These are phyloP conservation scores for Prunella vulgaris DNA, from an alignment of 257 asterid species.

Conservation along the genomic window DNA sequence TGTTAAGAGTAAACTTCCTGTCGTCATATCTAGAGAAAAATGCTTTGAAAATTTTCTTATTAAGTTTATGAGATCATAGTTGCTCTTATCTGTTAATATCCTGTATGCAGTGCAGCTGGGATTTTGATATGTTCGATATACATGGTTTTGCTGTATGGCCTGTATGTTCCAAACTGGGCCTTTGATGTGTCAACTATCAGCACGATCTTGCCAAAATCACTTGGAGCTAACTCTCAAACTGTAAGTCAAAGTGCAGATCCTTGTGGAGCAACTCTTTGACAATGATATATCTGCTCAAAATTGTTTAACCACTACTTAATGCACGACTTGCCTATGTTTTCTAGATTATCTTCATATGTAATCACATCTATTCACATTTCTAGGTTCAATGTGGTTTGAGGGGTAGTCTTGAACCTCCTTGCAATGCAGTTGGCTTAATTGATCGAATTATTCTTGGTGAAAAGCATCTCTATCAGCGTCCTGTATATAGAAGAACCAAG, in stretches of 20 bases:
- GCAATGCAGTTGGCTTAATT: conserved; percentile 83
- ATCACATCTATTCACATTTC: conserved; percentile 11
- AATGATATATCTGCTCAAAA: not conserved
- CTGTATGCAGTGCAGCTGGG: conserved; percentile 51
- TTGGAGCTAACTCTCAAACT: conserved; percentile 44
- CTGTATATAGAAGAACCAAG: conserved; percentile 88
- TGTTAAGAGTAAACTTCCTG: not conserved
- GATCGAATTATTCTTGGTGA: conserved; percentile 79
- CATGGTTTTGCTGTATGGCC: conserved; percentile 61
- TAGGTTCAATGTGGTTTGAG: conserved; percentile 77
- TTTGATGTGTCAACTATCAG: conserved; percentile 45
- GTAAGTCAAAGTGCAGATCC: conserved; percentile 38
- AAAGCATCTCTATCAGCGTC: conserved; percentile 76
- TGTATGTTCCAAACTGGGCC: conserved; percentile 78
- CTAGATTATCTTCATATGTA: not conserved
- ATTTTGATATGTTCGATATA: conserved; percentile 45
- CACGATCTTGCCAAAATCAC: conserved; percentile 28
- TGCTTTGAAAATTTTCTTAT: not conserved
- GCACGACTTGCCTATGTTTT: conserved; percentile 2
- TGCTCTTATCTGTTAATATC: conserved; percentile 23
- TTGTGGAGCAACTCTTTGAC: conserved; percentile 10
- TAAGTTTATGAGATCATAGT: not conserved
- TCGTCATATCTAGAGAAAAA: not conserved
- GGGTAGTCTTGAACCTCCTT: conserved; percentile 89
- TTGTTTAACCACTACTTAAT: not conserved